These are phyloP conservation scores for Fusarium cyanostomum DNA, from an alignment of 2,329 filamentous ascomycete genomes.

Conservation along the genomic window DNA sequence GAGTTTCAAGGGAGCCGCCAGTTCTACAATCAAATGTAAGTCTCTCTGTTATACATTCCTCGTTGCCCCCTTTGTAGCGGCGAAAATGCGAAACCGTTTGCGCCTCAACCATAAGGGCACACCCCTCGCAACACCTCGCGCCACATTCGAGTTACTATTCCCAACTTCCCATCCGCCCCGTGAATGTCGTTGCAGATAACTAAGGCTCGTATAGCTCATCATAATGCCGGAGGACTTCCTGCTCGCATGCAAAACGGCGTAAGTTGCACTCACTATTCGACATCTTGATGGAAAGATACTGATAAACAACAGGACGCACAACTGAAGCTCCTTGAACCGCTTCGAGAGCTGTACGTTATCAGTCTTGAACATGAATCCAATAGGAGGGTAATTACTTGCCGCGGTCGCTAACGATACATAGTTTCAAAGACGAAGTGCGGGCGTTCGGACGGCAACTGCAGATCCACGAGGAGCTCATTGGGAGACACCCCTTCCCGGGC, in stretches of 20 bases:
- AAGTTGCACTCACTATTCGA: neutral
- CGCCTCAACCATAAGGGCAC: slow-evolving; percentile 8
- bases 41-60: neutral
- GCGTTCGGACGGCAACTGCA: slow-evolving; percentile 45
- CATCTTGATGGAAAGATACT: slow-evolving; percentile 12
- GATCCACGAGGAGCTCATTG: slow-evolving; percentile 41
- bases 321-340: slow-evolving; percentile 36
- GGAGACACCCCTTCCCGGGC: slow-evolving; percentile 77
- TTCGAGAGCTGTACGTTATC: slow-evolving; percentile 59
- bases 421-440: slow-evolving; percentile 80
- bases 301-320: slow-evolving; percentile 33
- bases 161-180: slow-evolving; percentile 1
- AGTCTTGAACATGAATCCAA: neutral
- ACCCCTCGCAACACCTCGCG: neutral
- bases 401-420: slow-evolving; percentile 11
- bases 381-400: slow-evolving; percentile 2
- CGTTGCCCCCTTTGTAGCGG: slow-evolving; percentile 11
- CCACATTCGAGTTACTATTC: neutral
- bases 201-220: slow-evolving; percentile 7
- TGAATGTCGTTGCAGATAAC: slow-evolving; percentile 6
- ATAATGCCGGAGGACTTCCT: slow-evolving; percentile 54
- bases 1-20: slow-evolving; percentile 28
- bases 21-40: slow-evolving; percentile 8
- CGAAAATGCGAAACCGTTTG: slow-evolving; percentile 8
- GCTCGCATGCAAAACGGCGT: slow-evolving; percentile 40